Base-by-base conservation (phyloP, 2,329 filamentous ascomycete genomes). In the Botrytis aclada region DNA sequence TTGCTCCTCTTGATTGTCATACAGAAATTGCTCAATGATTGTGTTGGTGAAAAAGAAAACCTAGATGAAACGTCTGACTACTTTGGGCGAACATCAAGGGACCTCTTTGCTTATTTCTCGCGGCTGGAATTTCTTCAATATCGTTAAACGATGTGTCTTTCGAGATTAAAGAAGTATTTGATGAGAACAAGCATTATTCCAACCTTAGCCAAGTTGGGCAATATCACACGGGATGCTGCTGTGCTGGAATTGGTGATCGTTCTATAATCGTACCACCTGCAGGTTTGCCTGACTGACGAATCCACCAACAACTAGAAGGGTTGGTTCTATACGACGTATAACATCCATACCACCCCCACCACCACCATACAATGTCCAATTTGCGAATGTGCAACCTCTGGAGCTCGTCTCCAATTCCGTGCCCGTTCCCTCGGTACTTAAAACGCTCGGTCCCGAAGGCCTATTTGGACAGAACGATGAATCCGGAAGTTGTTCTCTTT, bases 361-460 rank as follows among this genome's bases (percentile, higher is more conserved):
- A n/a, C 47, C 4, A 51, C 25, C 34, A 62, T 62, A 41, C 25
- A 41, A 41, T 39, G 4, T 29, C 14, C 25, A 18, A 41, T 41
- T 37, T 39, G 18, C 16, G 37, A n/a, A n/a, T 51, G 37, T 62
- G 29, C 60, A 41, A 41, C 25, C 16, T 18, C 18, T 60, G 5
- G 6, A 20, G 34, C 32, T 63, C 39, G 22, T 32, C 39, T 45
- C 61, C 39, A 64, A 20, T 39, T 64, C 39, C 37, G n/a, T 54
- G 54, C 34, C 65, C 25, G 20, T 69, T 51, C 29, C 43, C 41
- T 70, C 58, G 67, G 54, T 60, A 61, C n/a, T 70, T 29, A 32
- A 12, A 63, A 63, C 58, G 58, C 69, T 70, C 58, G 22, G 45
- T 70, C 69, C 69, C 69, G 69, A 63, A 6, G n/a, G 47, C 32